Evolutionary conservation across 192 early-diverging fungal genomes (phyloP), one percentile per base, ranked within the genome.

Genomic region (Backusella luteola): DNA sequence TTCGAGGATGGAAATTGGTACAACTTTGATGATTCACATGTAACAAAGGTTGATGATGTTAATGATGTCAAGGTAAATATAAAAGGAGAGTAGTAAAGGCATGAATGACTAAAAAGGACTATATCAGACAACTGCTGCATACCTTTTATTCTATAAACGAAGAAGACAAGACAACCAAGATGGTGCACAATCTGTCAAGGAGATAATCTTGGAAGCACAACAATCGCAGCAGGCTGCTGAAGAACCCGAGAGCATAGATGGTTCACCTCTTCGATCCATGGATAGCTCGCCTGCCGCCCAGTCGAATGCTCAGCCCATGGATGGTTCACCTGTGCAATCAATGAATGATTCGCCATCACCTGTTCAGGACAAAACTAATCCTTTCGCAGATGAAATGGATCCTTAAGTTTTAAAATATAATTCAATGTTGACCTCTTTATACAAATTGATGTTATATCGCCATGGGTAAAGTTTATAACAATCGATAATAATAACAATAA

Each of bases 21-120:
- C 81, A 89, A 94, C 76, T 94, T 93, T 75, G 90, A 96, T 80
- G 93, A 96, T 80, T 89, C 88, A 14, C 88, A 84, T 38, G 93
- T 94, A 3, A 83, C 79, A 11, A 74, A 73, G 8, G 82, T 89
- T 0, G 21, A 23, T 4, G 67, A 59, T 11, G 71, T 38, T 1
- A 19, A 36, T 70, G 77, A 78, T 17, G 78, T 76, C 29, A 84
- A 80, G 82, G 82, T 84, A 74, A 73, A n/a, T 7, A 32, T 41
- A 17, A 34, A 29, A 35, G 15, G 19, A 35, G 23, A 34, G n/a
- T 17, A 23, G 70, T 34, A n/a, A 34, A 6, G 66, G 29, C 1
- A 63, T 8, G 11, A 14, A 75, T 32, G 38, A 72, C 42, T 53
- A 41, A 36, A 38, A 59, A 52, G 32, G 32, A 32, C 32, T 4